phyloP scores from a whole-genome alignment of 176 grass and related monocot genomes.

The Rhynchospora breviuscula region DNA sequence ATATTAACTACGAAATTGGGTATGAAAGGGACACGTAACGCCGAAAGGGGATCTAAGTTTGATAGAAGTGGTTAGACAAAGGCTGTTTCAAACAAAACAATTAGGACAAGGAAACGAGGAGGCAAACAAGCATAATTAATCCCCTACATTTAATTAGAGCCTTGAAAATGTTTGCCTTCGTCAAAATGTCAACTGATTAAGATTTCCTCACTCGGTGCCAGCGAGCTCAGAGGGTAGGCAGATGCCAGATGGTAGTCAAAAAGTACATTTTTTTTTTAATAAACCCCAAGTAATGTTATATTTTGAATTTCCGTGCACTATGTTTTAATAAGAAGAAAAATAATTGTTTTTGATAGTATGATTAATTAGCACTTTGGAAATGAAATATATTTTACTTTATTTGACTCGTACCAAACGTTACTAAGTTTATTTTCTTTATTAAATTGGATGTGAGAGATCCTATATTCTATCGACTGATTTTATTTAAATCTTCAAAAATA shows the following conservation, averaged over 20 bases:
- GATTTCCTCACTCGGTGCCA: neutral
- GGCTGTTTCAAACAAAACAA: constrained; percentile 15
- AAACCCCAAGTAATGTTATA: no score
- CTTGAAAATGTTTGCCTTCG: neutral
- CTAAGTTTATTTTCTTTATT: no score
- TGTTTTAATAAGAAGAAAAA: no score
- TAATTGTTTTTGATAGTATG: no score
- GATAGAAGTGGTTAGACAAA: neutral
- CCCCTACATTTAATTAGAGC: neutral
- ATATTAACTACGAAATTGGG: constrained; percentile 10
- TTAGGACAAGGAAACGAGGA: constrained; percentile 1
- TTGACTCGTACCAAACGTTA: no score
- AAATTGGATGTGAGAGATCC: no score
- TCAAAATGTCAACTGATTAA: constrained; percentile 16
- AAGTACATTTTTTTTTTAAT: no score
- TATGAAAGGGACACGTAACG: constrained; percentile 3
- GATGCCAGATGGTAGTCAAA: neutral
- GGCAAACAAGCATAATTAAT: neutral
- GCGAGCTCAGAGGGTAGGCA: neutral
- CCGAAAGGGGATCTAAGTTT: constrained; percentile 1
- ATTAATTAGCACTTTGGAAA: no score
- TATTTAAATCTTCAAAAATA: no score
- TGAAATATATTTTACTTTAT: no score
- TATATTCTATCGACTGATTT: no score
- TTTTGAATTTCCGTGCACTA: no score